These are phyloP conservation scores for Saprolegnia diclina DNA, from an alignment of 352 stramenopile species.

Conservation along the genomic window DNA sequence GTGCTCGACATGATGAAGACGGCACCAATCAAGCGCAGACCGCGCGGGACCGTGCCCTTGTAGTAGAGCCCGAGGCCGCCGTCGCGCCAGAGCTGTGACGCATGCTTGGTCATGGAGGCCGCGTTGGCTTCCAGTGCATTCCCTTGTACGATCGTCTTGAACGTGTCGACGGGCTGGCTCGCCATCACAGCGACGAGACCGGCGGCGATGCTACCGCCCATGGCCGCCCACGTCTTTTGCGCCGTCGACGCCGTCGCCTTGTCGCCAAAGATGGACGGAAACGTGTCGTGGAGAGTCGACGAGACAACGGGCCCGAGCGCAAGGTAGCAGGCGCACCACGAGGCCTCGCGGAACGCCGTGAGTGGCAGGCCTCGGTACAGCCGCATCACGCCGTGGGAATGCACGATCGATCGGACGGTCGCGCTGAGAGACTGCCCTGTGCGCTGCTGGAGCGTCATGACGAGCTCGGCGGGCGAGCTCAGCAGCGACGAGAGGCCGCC, in stretches of 20 bases:
- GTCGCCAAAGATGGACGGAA: slow-evolving; percentile 49
- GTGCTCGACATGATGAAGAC: slow-evolving; percentile 79
- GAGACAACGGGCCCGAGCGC: slow-evolving; percentile 70
- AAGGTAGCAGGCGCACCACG: slow-evolving; percentile 76
- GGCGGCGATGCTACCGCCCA: slow-evolving; percentile 58
- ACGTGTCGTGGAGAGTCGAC: slow-evolving; percentile 46
- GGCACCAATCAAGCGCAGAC: slow-evolving; percentile 69
- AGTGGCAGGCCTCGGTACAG: slow-evolving; percentile 55
- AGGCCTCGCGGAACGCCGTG: slow-evolving; percentile 56
- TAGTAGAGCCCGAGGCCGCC: slow-evolving; percentile 58
- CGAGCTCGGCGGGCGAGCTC: slow-evolving; percentile 65
- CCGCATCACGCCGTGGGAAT: slow-evolving; percentile 39
- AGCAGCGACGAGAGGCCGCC: slow-evolving; percentile 57
- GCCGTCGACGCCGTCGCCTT: slow-evolving; percentile 45
- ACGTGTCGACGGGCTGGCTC: slow-evolving; percentile 75
- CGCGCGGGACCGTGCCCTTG: slow-evolving; percentile 61
- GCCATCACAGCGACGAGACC: slow-evolving; percentile 66
- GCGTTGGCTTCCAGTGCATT: slow-evolving; percentile 48
- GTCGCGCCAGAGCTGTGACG: slow-evolving; percentile 42
- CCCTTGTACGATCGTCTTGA: slow-evolving; percentile 84
- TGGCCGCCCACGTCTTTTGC: slow-evolving; percentile 56
- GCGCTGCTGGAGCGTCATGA: slow-evolving; percentile 86
- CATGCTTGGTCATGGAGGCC: slow-evolving; percentile 40
- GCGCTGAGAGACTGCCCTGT: slow-evolving; percentile 56
- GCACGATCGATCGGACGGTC: slow-evolving; percentile 54